Conservation (phyloP, 805 yeast genomes). For the Starmerella floris region DNA sequence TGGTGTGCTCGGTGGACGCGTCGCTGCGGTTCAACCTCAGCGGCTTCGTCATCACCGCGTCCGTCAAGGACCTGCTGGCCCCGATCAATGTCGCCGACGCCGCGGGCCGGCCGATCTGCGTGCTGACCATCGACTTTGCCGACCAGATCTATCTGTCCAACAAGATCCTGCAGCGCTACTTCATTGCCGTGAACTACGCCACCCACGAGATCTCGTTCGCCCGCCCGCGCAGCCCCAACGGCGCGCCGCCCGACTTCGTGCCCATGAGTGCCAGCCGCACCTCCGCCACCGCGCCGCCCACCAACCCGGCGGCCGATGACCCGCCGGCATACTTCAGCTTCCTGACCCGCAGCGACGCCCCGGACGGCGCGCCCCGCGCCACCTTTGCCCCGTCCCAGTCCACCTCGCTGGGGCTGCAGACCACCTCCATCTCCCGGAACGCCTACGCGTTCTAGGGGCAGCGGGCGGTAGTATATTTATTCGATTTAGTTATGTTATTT, state of each 20-base stretch:
- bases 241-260: neutral
- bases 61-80: neutral
- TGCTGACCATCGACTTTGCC: constrained; percentile 6
- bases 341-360: neutral
- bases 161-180: constrained; percentile 6
- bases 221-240: too few species aligned
- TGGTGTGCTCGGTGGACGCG: constrained; percentile 6
- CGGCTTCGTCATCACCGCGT: neutral
- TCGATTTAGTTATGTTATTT: neutral
- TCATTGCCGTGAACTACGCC: constrained; percentile 11
- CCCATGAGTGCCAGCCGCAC: neutral
- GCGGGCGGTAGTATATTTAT: too few species aligned
- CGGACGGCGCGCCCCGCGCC: neutral
- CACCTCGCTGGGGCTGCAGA: neutral
- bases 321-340: neutral
- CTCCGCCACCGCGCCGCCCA: neutral
- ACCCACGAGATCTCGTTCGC: constrained; percentile 7
- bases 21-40: neutral
- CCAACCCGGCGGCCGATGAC: neutral
- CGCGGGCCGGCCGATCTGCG: constrained; percentile 7
- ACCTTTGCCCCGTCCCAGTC: neutral
- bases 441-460: too few species aligned
- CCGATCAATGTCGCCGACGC: neutral
- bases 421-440: neutral
- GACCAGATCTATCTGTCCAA: constrained; percentile 9